Percentiles rank a stretch among this genome's conserved stretches.
These are phyloP conservation scores for Pyricularia pennisetigena DNA, from an alignment of 2,329 filamentous ascomycete genomes.

Conservation along the genomic window DNA sequence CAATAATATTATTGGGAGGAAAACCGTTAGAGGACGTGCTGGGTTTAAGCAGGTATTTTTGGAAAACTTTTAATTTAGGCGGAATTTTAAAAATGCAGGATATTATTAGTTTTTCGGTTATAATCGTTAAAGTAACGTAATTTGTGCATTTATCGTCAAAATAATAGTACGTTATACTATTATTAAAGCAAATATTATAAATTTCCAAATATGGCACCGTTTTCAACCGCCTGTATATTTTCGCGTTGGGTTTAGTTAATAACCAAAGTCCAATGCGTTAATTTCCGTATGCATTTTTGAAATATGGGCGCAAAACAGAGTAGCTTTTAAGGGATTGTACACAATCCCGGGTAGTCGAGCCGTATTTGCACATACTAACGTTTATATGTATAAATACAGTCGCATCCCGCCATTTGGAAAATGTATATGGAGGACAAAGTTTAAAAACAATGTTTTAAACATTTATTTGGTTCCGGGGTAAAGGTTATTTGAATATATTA, in stretches of 20 bases:
- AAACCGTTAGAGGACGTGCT: background rate
- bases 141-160: constrained; percentile 19
- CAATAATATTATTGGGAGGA: constrained; percentile 39
- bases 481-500: constrained; percentile 43
- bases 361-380: constrained; percentile 21
- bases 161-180: constrained; percentile 30
- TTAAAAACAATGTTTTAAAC: constrained; percentile 43
- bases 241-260: constrained; percentile 21
- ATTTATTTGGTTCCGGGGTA: constrained; percentile 22
- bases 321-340: background rate
- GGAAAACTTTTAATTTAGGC: background rate
- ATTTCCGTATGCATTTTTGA: background rate
- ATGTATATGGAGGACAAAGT: constrained; percentile 27
- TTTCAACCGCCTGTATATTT: constrained; percentile 20
- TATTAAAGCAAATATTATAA: constrained; percentile 30
- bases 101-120: too few relatives aligned
- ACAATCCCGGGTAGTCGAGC: too few relatives aligned
- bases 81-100: background rate
- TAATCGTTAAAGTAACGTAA: background rate
- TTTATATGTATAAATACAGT: constrained; percentile 29
- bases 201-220: constrained; percentile 17
- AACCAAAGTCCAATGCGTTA: constrained; percentile 23
- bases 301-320: background rate
- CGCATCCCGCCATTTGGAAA: constrained; percentile 38
- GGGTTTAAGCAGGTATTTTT: background rate